These are phyloP conservation scores for Mycena polygramma DNA, from an alignment of 768 basidiomycete species.

Conservation along the genomic window DNA sequence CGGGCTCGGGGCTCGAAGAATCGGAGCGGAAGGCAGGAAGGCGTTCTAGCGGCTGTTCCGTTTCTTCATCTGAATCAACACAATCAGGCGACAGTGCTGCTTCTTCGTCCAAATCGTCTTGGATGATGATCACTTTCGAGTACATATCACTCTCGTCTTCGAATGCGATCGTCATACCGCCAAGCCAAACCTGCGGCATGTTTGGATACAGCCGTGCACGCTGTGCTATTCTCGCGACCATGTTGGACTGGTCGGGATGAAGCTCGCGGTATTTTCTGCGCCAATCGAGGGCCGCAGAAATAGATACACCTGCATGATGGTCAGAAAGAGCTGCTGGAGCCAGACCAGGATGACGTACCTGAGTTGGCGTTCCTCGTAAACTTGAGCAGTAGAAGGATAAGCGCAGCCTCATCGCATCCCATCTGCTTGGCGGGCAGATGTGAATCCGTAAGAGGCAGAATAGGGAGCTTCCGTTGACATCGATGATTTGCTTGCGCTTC, in stretches of 20 bases:
- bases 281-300: constrained; percentile 17
- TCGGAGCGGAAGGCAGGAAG: background rate
- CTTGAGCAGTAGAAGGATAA: background rate
- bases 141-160: background rate
- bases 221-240: constrained; percentile 17
- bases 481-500: constrained; percentile 7
- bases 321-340: background rate
- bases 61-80: too few relatives aligned
- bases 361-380: background rate
- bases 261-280: constrained; percentile 13
- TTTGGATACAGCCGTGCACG: background rate
- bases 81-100: too few relatives aligned
- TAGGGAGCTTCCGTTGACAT: constrained; percentile 19
- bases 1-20: too few relatives aligned
- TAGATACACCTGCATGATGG: background rate
- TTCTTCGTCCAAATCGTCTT: too few relatives aligned
- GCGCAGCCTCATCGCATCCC: background rate
- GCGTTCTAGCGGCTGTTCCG: background rate
- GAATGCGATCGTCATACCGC: background rate
- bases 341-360: background rate
- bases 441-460: constrained; percentile 4
- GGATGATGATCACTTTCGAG: background rate
- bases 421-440: background rate
- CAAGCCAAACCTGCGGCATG: background rate
- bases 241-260: constrained; percentile 9